These are phyloP conservation scores for Boletus calvinii DNA, from an alignment of 1,284 basidiomycete genomes.

Conservation along the genomic window DNA sequence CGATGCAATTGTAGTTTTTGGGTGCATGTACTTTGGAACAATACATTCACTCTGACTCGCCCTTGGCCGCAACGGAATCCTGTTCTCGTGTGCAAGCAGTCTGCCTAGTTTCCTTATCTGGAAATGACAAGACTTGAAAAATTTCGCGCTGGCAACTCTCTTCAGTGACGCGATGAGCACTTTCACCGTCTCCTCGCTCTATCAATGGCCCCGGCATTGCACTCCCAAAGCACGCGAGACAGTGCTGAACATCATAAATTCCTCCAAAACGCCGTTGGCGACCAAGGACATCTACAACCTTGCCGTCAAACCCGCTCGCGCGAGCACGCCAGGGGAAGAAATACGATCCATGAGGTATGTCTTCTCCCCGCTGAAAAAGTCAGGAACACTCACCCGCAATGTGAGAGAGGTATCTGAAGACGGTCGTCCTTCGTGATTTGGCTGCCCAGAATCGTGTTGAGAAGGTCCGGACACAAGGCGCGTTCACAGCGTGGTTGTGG, in stretches of 20 bases:
- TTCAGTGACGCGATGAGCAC: conserved; percentile 9
- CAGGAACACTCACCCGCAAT: not conserved
- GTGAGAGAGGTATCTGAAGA: conserved; percentile 56
- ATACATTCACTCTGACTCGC: conserved; percentile 1
- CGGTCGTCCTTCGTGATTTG: conserved; percentile 48
- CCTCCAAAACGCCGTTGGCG: conserved; percentile 25
- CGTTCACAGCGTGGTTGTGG: conserved; percentile 43
- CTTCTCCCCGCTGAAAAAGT: not conserved
- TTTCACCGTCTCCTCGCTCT: conserved; percentile 24
- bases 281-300: conserved; percentile 33
- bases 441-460: conserved; percentile 42
- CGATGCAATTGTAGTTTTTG: conserved; percentile 64
- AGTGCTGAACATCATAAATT: conserved; percentile 22
- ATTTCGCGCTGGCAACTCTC: not conserved
- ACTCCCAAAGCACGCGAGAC: conserved; percentile 26
- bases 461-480: conserved; percentile 40
- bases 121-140: not conserved
- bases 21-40: conserved; percentile 6
- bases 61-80: too few species aligned
- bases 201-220: conserved; percentile 28
- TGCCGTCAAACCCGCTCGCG: conserved; percentile 12
- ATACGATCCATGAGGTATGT: conserved; percentile 53
- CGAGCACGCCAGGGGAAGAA: conserved; percentile 37
- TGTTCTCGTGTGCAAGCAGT: too few species aligned
- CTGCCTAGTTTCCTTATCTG: conserved; percentile 5